Percentiles rank a stretch among this genome's conserved stretches.
Conservation (phyloP, 495 filamentous ascomycete species). For the Mycothermus thermophilus region DNA sequence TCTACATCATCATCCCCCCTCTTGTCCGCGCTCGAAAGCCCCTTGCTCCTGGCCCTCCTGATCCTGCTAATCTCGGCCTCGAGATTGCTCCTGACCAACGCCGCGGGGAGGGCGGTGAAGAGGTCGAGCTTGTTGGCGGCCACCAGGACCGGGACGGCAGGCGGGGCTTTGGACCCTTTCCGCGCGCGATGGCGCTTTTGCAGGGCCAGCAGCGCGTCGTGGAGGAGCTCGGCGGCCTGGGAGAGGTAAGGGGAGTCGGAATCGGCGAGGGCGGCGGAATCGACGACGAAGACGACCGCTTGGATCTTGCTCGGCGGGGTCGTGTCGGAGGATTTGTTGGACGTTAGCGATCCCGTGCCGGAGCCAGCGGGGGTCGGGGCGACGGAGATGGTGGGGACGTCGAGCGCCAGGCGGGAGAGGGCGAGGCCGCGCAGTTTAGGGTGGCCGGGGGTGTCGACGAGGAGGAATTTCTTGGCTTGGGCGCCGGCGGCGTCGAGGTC, state of each 20-base stretch:
- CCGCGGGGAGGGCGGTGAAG: constrained; percentile 79
- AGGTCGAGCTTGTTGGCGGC: constrained; percentile 92
- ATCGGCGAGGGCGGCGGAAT: constrained; percentile 59
- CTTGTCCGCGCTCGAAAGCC: constrained; percentile 62
- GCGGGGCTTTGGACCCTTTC: constrained; percentile 43
- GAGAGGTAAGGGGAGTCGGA: constrained; percentile 29
- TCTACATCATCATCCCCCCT: constrained; percentile 42
- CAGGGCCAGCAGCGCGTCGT: constrained; percentile 68
- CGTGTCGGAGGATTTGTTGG: constrained; percentile 36
- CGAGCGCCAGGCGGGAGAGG: constrained; percentile 42
- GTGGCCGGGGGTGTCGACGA: constrained; percentile 87
- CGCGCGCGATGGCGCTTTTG: constrained; percentile 52
- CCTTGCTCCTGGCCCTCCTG: constrained; percentile 61
- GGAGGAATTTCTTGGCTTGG: constrained; percentile 51
- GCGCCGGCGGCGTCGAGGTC: constrained; percentile 38
- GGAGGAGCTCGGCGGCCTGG: constrained; percentile 46
- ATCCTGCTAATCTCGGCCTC: constrained; percentile 75
- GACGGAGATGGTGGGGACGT: constrained; percentile 38
- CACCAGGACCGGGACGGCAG: constrained; percentile 59
- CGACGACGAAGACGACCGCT: constrained; percentile 77
- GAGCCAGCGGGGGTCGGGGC: constrained; percentile 38
- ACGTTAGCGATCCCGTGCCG: constrained; percentile 46
- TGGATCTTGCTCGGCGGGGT: constrained; percentile 37
- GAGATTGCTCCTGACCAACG: constrained; percentile 57
- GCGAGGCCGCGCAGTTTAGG: constrained; percentile 68